A percentile compares a stretch with the other conserved stretches of the same genome.
Evolutionary conservation across 306 rosid genomes (phyloP).

Genomic region (Pterocarpus santalinus): DNA sequence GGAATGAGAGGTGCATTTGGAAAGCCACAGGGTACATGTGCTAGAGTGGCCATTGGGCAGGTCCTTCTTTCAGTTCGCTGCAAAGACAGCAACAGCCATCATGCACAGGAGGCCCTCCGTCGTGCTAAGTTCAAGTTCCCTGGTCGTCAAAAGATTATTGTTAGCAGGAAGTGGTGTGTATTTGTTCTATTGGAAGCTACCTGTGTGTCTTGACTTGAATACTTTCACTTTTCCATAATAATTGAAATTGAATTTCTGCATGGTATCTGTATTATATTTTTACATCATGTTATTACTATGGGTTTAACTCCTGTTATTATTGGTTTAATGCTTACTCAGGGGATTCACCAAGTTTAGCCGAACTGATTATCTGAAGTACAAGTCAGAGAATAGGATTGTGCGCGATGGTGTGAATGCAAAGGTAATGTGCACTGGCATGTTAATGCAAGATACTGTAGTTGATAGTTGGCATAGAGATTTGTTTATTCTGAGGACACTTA

Average conservation of each 20-base stretch:
- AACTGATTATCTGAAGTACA: conserved; percentile 63
- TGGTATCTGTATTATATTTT: neutral
- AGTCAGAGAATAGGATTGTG: conserved; percentile 60
- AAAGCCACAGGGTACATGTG: conserved; percentile 79
- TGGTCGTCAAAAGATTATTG: conserved; percentile 85
- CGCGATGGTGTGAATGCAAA: conserved; percentile 81
- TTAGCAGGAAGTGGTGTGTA: conserved; percentile 80
- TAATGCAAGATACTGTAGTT: neutral
- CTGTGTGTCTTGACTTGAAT: neutral
- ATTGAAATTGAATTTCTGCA: neutral
- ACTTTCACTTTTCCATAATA: no score
- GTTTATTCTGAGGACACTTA: neutral
- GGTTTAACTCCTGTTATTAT: neutral
- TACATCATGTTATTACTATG: neutral
- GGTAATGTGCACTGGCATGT: conserved; percentile 49
- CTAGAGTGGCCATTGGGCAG: conserved; percentile 82
- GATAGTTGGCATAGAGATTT: neutral
- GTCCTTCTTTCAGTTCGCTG: conserved; percentile 85
- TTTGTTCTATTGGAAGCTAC: neutral
- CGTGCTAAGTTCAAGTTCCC: conserved; percentile 89
- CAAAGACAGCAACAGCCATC: conserved; percentile 77
- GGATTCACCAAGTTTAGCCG: conserved; percentile 80
- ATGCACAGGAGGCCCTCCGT: conserved; percentile 89
- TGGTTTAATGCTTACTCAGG: conserved; percentile 52
- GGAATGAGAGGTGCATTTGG: conserved; percentile 90